A percentile compares a stretch with the other conserved stretches of the same genome.
phyloP scores from a whole-genome alignment of 805 yeast genomes.

The Candida vaughaniae region DNA sequence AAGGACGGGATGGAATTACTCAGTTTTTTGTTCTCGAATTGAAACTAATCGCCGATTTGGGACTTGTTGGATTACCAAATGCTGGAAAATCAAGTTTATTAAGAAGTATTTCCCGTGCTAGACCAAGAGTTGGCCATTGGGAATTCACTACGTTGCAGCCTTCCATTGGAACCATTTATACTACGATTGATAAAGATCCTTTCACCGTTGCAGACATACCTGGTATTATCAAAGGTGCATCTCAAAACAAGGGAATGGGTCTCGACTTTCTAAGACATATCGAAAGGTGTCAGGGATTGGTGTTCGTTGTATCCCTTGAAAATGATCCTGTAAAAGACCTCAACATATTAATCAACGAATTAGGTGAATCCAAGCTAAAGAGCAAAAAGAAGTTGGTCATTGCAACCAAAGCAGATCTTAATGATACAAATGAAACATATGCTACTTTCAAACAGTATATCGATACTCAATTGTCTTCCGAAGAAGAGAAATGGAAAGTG shows the following conservation, averaged over 20 bases:
- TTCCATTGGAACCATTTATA: conserved; percentile 79
- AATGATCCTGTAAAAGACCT: conserved; percentile 67
- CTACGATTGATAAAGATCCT: conserved; percentile 60
- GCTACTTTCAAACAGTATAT: conserved; percentile 44
- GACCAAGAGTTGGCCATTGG: conserved; percentile 95
- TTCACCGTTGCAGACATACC: conserved; percentile 98
- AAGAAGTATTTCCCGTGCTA: conserved; percentile 83
- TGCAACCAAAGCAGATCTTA: conserved; percentile 92
- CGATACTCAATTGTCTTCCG: conserved; percentile 12
- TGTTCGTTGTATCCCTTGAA: conserved; percentile 81
- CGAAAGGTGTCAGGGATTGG: conserved; percentile 87
- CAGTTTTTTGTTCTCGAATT: conserved; percentile 75
- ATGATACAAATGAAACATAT: conserved; percentile 51
- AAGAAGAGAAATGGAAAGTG: conserved; percentile 55
- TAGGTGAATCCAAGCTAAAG: conserved; percentile 63
- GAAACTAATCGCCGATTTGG: conserved; percentile 87
- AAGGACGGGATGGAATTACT: conserved; percentile 70
- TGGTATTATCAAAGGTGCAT: conserved; percentile 89
- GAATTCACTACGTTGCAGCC: conserved; percentile 94
- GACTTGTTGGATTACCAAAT: conserved; percentile 92
- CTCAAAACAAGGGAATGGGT: conserved; percentile 87
- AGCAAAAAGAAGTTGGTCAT: conserved; percentile 69
- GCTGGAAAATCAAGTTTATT: conserved; percentile 93
- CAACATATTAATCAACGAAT: conserved; percentile 59
- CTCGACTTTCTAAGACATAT: conserved; percentile 88